phyloP scores from a whole-genome alignment of 371 early-diverging fungal species.

The Haplosporangium sp. region DNA sequence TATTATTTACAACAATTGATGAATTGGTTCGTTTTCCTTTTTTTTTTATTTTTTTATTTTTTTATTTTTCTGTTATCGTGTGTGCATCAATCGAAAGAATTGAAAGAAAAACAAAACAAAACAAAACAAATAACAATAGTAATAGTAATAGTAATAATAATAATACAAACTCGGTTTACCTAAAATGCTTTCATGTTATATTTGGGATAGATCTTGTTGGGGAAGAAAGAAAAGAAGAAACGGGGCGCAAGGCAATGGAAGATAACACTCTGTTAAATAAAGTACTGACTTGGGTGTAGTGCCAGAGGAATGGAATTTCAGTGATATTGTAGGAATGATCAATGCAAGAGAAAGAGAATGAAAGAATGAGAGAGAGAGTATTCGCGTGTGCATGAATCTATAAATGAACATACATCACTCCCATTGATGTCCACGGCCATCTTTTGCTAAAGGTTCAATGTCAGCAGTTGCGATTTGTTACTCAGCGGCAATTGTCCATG shows the following conservation, averaged over 20 bases:
- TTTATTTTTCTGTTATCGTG: no score
- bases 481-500: background rate
- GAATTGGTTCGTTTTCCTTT: no score
- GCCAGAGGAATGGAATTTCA: no score
- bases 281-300: no score
- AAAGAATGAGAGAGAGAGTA: background rate
- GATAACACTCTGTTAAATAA: background rate
- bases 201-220: slow-evolving; percentile 5
- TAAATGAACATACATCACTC: background rate
- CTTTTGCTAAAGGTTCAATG: slow-evolving; percentile 24
- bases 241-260: background rate
- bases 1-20: no score
- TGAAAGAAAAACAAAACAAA: no score
- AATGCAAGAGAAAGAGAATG: background rate
- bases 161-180: no score
- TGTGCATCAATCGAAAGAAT: no score
- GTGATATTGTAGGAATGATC: no score
- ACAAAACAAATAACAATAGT: background rate
- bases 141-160: background rate
- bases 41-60: no score
- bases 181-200: no score
- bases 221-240: background rate
- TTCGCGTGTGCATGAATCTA: background rate
- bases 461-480: slow-evolving; percentile 12
- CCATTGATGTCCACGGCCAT: slow-evolving; percentile 18